These are phyloP conservation scores for Hemileccinum rubropunctum DNA, from an alignment of 768 basidiomycete species.

Conservation along the genomic window DNA sequence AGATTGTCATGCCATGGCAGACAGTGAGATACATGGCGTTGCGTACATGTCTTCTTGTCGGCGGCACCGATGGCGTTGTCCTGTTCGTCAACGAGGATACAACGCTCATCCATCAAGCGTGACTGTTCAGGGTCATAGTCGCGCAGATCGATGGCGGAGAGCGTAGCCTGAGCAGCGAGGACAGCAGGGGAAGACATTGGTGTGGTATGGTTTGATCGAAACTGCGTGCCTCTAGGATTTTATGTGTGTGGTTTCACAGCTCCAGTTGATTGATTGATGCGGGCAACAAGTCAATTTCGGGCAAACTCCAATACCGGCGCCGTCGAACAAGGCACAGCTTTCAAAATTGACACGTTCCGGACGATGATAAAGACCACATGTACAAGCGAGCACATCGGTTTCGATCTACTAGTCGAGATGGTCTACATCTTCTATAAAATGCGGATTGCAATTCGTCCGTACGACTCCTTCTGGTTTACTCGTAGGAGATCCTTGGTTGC, in stretches of 20 bases:
- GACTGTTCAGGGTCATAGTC: slow-evolving; percentile 92
- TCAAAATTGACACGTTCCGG: no score
- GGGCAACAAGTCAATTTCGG: background rate
- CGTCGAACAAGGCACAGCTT: background rate
- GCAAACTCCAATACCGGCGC: background rate
- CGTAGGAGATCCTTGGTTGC: slow-evolving; percentile 70
- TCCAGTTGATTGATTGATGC: background rate
- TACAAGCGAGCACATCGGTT: no score
- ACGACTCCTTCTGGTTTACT: slow-evolving; percentile 58
- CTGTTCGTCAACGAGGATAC: slow-evolving; percentile 88
- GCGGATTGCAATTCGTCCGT: slow-evolving; percentile 48
- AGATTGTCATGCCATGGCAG: background rate
- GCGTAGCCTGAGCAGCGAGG: slow-evolving; percentile 56
- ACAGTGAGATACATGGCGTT: slow-evolving; percentile 11
- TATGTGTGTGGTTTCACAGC: slow-evolving; percentile 5
- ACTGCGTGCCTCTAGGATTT: background rate
- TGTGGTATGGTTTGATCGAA: slow-evolving; percentile 6
- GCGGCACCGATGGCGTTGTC: slow-evolving; percentile 82
- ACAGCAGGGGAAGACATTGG: slow-evolving; percentile 60
- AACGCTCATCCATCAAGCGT: slow-evolving; percentile 92
- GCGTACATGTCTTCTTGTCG: slow-evolving; percentile 94
- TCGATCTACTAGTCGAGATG: no score
- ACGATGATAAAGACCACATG: no score
- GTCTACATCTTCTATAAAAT: slow-evolving; percentile 28
- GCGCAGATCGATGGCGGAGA: slow-evolving; percentile 75